A percentile compares a stretch with the other conserved stretches of the same genome.
phyloP scores from a whole-genome alignment of 2,329 filamentous ascomycete species.

The Knoxdaviesia capensis region DNA sequence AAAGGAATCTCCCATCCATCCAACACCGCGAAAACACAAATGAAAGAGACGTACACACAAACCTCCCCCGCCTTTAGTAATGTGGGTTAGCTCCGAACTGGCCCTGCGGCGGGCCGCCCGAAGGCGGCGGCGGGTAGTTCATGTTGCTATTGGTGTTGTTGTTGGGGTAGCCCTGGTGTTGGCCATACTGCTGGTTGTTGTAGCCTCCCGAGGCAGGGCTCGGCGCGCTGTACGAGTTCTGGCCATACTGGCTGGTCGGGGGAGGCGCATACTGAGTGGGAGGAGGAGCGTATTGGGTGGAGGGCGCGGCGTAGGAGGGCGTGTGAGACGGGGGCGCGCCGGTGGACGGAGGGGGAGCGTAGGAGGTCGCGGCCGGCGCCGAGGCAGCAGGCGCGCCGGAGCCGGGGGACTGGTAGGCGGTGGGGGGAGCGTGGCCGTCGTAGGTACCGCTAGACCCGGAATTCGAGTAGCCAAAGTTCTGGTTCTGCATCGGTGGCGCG shows the following conservation, averaged over 20 bases:
- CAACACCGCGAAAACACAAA: too few species aligned
- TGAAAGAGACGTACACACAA: conserved; percentile 1
- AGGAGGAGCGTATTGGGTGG: conserved; percentile 1
- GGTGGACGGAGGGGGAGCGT: conserved; percentile 3
- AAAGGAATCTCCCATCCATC: too few species aligned
- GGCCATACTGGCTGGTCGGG: conserved; percentile 2
- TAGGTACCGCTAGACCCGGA: conserved; percentile 34
- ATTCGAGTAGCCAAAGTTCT: conserved; percentile 45
- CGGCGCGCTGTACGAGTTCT: conserved; percentile 9
- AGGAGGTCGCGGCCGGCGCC: neutral
- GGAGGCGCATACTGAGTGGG: conserved; percentile 2
- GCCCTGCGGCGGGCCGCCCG: conserved; percentile 4
- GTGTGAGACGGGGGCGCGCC: conserved; percentile 8
- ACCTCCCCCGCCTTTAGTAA: conserved; percentile 2
- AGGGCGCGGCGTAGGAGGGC: conserved; percentile 13
- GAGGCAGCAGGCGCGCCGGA: conserved; percentile 3
- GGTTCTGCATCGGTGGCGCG: conserved; percentile 18
- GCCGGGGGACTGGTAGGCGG: conserved; percentile 28
- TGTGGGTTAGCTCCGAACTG: conserved; percentile 1
- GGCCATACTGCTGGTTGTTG: conserved; percentile 2
- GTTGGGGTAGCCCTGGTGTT: conserved; percentile 4
- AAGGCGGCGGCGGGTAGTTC: conserved; percentile 4
- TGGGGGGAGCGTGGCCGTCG: conserved; percentile 40
- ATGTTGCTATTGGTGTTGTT: neutral
- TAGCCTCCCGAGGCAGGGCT: conserved; percentile 8